Base-by-base conservation (phyloP, 2,329 filamentous ascomycete species). In the Penicillium sp. region DNA sequence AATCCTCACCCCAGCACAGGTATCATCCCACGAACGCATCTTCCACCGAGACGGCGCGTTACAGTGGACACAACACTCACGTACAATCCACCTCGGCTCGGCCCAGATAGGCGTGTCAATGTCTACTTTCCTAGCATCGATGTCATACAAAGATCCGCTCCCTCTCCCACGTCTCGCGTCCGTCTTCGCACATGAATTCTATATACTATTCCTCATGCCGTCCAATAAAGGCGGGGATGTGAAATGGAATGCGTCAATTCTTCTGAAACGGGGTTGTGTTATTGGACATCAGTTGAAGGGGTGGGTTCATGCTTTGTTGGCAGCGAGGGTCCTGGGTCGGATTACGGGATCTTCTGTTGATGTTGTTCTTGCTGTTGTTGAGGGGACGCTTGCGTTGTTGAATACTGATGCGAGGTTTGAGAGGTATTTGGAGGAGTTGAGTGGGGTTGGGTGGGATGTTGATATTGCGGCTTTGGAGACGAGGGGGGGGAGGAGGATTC, bases 11-110 rank as follows among this genome's bases (percentile, higher is more conserved):
- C 91, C 91, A 0, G 74, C 78, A 8, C 78, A 91, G 61, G 86
- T 91, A 1, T 82, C 89, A 0, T 66, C 62, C 22, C 69, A 74
- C 58, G 85, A 88, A 70, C 73, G 76, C 16, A 81, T 87, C 53
- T 87, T 87, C 60, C 83, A 82, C 46, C 75, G 78, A 45, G 88
- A 91, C 69, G 83, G 80, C 17, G 84, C 91, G 22, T 73, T 97
- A n/a, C 76, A 82, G 45, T 81, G 80, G 74, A 72, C 65, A 35
- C 70, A 48, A 56, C 65, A n/a, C 63, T 75, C 10, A 26, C 26
- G 33, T n/a, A 33, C 33, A 5, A n/a, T n/a, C 6, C 37, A 50
- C 16, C 62, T 86, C 17, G 85, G 84, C 2, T 77, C 75, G 53
- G 83, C 81, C 61, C 75, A 70, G 22, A 80, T 88, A 53, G 86